Base-by-base conservation (phyloP, 345 rosid species). In the Gossypium rotundifolium region DNA sequence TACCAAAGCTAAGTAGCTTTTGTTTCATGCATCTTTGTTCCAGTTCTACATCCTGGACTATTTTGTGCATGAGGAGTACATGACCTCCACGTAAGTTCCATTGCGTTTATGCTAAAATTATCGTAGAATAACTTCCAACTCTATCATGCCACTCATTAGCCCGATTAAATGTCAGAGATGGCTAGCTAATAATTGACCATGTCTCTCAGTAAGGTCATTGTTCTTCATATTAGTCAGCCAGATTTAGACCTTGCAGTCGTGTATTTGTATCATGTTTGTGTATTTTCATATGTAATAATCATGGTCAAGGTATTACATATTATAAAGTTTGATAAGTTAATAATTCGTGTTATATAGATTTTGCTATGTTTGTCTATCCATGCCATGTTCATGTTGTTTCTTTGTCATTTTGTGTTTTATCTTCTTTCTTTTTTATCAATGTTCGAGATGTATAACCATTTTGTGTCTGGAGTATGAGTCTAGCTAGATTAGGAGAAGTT, bases 61-160 rank as follows among this genome's bases (percentile, higher is more conserved):
- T 85, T 91, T 95, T 48, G 78, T 87, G 72, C 69, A 92, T 45
- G 98, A 95, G 76, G 96, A 95, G 81, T 93, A 91, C 78, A 93
- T 95, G 98, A 88, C 94, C 77, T 85, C 98, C 71, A 93, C 99
- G 87, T 95, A 89, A 91, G 97, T 88, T 60, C 76, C 72, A 25
- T 60, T 72, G 49, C 69, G 7, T 71, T 25, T 33, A 38, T 45
- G 75, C 70, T 65, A 7, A 60, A 27, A 23, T 27, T 38, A 22
- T 55, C 53, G 7, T 61, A 42, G 17, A 70, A 18, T 66, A 42
- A 59, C 40, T 20, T 45, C 49, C 2, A 2, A 45, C 49, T 45
- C 49, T 45, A 45, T 55, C 16, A 46, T 72, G 53, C 75, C 20
- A 16, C 42, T 11, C 7, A 0, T 22, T 25, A 42, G 38, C 20